These are phyloP conservation scores for Leucaena leucocephala DNA, from an alignment of 306 rosid species.

Conservation along the genomic window DNA sequence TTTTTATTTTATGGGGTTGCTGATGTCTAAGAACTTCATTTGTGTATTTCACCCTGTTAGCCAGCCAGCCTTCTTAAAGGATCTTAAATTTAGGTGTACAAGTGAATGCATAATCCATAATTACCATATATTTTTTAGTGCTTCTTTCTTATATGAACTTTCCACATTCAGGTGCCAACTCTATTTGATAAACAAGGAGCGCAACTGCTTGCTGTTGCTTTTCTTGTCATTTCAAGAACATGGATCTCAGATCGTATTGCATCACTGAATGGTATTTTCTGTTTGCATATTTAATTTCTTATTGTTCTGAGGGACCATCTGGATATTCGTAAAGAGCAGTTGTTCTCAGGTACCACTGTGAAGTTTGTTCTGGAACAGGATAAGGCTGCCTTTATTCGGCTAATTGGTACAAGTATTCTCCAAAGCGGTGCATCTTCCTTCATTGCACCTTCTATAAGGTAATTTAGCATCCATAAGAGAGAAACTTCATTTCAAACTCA, in stretches of 20 bases:
- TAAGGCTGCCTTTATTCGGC: conserved; percentile 68
- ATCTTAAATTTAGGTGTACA: neutral
- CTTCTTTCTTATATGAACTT: conserved; percentile 19
- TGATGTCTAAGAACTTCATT: neutral
- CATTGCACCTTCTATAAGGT: conserved; percentile 90
- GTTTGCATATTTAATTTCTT: conserved; percentile 21
- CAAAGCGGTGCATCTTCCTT: conserved; percentile 88
- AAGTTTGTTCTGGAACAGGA: conserved; percentile 87
- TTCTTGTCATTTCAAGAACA: conserved; percentile 91
- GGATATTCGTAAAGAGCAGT: conserved; percentile 34
- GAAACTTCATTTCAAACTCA: neutral
- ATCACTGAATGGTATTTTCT: conserved; percentile 69
- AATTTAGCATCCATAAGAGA: conserved; percentile 18
- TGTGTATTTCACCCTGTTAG: neutral
- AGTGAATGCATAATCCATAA: conserved; percentile 2
- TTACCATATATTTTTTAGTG: conserved; percentile 1
- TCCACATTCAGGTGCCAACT: conserved; percentile 75
- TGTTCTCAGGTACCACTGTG: conserved; percentile 83
- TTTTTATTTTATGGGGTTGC: neutral
- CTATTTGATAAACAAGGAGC: conserved; percentile 94
- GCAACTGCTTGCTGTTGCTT: conserved; percentile 87
- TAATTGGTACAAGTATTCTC: conserved; percentile 74
- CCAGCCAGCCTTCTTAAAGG: conserved; percentile 9
- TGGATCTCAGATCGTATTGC: conserved; percentile 98
- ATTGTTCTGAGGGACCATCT: conserved; percentile 14